Base-by-base conservation (phyloP, 768 basidiomycete species). In the Goffeauzyma gilvescens region DNA sequence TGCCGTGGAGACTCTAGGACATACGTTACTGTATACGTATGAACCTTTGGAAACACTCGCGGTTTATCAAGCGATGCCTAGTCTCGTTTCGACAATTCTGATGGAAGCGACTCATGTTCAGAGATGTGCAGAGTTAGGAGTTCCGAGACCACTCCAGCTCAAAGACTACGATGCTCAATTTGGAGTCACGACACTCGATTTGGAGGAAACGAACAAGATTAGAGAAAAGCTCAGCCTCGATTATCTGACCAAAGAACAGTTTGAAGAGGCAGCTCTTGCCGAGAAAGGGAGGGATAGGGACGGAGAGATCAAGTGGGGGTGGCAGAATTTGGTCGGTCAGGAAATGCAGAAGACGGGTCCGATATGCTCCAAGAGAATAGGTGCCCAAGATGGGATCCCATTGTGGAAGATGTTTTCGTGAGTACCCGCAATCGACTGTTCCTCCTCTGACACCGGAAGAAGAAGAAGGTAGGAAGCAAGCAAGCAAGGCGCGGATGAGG, bases 301-400 rank as follows among this genome's bases (percentile, higher is more conserved):
- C 25, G 15, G 15, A 4, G 12, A 24, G 22, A 21, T 18, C 18
- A 13, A 23, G 22, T 8, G n/a, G 15, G 26, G 31, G 27, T 7
- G 12, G 2, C 9, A 27, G 20, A 37, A 37, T 17, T 8, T 36
- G 10, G 25, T 23, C 6, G n/a, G 7, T n/a, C 14, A 17, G 6
- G 35, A 44, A 30, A 20, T 21, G 17, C 18, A 20, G 8, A 27
- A 37, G 23, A 21, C 23, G 15, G 30, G 15, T 27, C 22, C 22
- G 25, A 38, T 24, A 17, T 55, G 55, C 38, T 46, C 47, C 27
- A 51, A 46, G 42, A 40, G 28, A 21, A 18, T 34, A 22, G 55
- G 48, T 7, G 51, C 42, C 25, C 44, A 50, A 25, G 45, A 51
- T 6, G 55, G 55, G 2, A 47, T 55, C 2, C 55, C 55, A 7